Evolutionary conservation across 208 protist species (phyloP), one percentile per base, ranked within the genome.

Genomic region (Balamuthia mandrillaris): DNA sequence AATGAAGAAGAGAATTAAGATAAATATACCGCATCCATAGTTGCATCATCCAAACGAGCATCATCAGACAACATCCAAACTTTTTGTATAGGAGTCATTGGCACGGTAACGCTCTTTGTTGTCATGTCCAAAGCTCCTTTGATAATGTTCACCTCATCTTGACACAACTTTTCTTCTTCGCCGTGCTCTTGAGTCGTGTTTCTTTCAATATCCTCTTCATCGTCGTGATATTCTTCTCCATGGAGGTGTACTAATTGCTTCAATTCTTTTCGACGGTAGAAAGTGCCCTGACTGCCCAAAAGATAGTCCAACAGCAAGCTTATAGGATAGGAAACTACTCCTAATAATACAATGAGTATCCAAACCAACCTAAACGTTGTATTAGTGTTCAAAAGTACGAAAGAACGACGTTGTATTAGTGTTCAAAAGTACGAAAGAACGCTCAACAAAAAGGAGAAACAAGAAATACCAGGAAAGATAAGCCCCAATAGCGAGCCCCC

Each of bases 401-500:
- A 9, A n/a, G 21, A 66, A 82, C 5, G 31, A 14, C 35, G 6
- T 27, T 70, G 68, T 2, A 18, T 75, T 21, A 27, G 9, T 66
- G 16, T 31, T n/a, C 1, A 82, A 18, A 31, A 12, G 31, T 3
- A 54, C 45, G 68, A 66, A 82, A 16, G 31, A 14, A 24, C 4
- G 24, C 21, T 31, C 14, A 78, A 3, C 24, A 45, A 2, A 12
- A 4, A 33, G 47, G 47, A 3, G n/a, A 56, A 56, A 56, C 49
- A 56, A 12, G 37, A 39, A 1, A 10, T 58, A 90, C 88, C 86
- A 89, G 16, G 52, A 16, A 18, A 81, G 45, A 60, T 87, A 82
- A n/a, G 81, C 90, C 1, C 91, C 91, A 14, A 94, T 91, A 44
- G 83, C 68, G 24, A 93, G 87, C 12, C 91, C 91, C 68, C 90